A percentile compares a stretch with the other conserved stretches of the same genome.
Evolutionary conservation across 1,284 basidiomycete species (phyloP).

Genomic region (Sutorius eximius): DNA sequence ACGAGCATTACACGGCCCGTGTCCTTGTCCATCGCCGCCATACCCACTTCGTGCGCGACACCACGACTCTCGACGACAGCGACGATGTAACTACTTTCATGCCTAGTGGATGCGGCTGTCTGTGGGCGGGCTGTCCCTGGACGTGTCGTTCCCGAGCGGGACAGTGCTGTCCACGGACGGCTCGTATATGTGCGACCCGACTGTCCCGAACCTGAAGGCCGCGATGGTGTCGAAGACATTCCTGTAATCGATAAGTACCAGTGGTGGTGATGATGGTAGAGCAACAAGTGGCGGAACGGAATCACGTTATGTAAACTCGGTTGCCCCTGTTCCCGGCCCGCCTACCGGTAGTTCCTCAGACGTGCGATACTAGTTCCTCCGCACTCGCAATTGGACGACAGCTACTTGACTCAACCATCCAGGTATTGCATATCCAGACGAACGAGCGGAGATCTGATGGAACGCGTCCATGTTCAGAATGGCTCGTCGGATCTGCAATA

Average conservation of each 20-base stretch:
- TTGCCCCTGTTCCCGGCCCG: too few relatives aligned
- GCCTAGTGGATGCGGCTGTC: conserved; percentile 57
- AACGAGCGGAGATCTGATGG: conserved; percentile 52
- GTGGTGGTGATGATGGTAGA: not conserved
- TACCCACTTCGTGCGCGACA: conserved; percentile 77
- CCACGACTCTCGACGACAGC: conserved; percentile 75
- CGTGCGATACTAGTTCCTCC: too few relatives aligned
- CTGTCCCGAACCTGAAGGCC: conserved; percentile 12
- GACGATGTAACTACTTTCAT: conserved; percentile 61
- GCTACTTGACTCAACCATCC: conserved; percentile 12
- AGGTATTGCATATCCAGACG: conserved; percentile 25
- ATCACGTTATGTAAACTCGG: too few relatives aligned
- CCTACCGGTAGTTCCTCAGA: too few relatives aligned
- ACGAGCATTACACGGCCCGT: conserved; percentile 74
- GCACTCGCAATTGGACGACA: not conserved
- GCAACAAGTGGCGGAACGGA: not conserved
- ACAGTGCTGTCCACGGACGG: conserved; percentile 44
- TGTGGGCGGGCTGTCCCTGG: conserved; percentile 65
- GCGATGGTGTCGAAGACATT: conserved; percentile 19
- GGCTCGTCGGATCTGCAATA: conserved; percentile 60
- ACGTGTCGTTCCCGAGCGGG: conserved; percentile 49
- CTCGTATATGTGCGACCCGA: conserved; percentile 19
- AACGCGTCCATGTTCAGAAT: conserved; percentile 64
- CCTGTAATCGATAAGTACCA: not conserved
- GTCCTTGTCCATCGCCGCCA: conserved; percentile 80